phyloP scores from a whole-genome alignment of 106 monocot species.

The Platanthera zijinensis region DNA sequence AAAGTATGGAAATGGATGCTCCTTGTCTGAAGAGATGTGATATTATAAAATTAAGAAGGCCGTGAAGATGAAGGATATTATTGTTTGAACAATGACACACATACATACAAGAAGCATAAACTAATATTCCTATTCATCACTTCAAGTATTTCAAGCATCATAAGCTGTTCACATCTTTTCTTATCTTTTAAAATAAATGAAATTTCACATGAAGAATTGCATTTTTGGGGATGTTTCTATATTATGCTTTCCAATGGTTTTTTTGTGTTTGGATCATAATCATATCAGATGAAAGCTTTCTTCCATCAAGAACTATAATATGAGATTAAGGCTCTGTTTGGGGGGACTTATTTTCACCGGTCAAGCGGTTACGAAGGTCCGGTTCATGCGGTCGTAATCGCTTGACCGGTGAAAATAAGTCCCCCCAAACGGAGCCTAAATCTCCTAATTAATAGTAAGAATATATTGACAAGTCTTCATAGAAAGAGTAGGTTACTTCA shows the following conservation, averaged over 20 bases:
- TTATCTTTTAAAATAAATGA: too few relatives aligned
- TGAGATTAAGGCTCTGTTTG: neutral
- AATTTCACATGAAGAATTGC: too few relatives aligned
- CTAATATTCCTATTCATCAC: neutral
- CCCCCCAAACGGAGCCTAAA: neutral
- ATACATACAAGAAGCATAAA: neutral
- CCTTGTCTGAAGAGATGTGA: neutral
- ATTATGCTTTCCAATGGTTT: too few relatives aligned
- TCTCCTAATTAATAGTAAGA: neutral
- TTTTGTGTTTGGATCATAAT: neutral
- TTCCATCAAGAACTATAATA: neutral
- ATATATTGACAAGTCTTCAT: neutral
- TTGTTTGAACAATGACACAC: neutral
- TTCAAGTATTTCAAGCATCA: too few relatives aligned
- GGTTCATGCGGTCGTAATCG: too few relatives aligned
- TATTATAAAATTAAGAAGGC: neutral
- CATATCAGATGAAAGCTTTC: neutral
- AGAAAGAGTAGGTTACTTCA: constrained; percentile 43
- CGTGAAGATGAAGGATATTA: neutral
- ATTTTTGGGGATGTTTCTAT: too few relatives aligned
- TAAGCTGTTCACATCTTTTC: too few relatives aligned
- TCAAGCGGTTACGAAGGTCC: too few relatives aligned
- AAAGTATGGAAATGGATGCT: neutral
- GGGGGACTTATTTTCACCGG: too few relatives aligned
- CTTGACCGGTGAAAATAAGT: too few relatives aligned